These are phyloP conservation scores for Heracleum sosnowskyi DNA, from an alignment of 129 eudicot species.

Conservation along the genomic window DNA sequence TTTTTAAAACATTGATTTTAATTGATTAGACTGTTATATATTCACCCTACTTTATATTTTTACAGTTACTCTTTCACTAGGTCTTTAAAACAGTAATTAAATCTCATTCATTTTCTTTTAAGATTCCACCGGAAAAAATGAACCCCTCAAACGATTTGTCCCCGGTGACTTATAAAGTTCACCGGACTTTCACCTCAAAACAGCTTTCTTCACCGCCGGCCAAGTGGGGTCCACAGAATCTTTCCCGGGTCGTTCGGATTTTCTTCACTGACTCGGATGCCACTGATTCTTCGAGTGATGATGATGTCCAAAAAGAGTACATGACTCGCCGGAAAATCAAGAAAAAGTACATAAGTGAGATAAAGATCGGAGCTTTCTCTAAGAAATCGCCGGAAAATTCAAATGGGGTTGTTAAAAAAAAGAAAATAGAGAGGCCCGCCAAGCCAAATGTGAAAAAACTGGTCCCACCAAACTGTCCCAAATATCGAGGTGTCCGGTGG, in stretches of 20 bases:
- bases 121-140: conserved; percentile 1
- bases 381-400: neutral
- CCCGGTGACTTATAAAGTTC: neutral
- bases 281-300: conserved; percentile 8
- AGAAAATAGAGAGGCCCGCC: neutral
- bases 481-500: conserved; percentile 7
- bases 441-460: neutral
- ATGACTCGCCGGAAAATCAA: conserved; percentile 2
- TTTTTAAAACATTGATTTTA: neutral
- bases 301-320: neutral
- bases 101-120: conserved; percentile 6
- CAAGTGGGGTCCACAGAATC: neutral
- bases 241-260: neutral
- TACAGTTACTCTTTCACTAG: neutral
- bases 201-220: neutral
- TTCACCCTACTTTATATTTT: neutral
- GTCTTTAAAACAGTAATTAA: neutral
- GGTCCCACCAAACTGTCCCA: neutral
- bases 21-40: conserved; percentile 2
- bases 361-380: neutral
- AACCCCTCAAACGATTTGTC: neutral
- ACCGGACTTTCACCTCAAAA: neutral
- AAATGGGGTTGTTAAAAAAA: conserved; percentile 3
- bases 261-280: neutral
- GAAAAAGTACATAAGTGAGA: conserved; percentile 1